These are phyloP conservation scores for Xylariales sp. DNA, from an alignment of 2,329 filamentous ascomycete genomes.

Conservation along the genomic window DNA sequence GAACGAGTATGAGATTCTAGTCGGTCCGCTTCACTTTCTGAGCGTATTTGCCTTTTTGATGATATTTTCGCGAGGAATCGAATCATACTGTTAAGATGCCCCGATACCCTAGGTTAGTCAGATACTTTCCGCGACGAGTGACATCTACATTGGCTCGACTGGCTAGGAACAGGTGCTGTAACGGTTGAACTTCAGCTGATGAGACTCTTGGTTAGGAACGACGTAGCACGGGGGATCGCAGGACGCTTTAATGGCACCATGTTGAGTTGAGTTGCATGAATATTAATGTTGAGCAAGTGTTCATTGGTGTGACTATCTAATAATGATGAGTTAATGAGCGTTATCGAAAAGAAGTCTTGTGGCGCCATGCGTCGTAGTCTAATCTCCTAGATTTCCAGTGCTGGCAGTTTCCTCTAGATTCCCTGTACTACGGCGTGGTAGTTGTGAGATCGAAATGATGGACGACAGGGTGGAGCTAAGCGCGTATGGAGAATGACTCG, in stretches of 20 bases:
- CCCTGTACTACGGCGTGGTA: constrained; percentile 9
- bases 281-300: constrained; percentile 10
- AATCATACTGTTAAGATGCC: neutral
- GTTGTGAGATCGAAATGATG: constrained; percentile 24
- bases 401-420: neutral
- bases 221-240: neutral
- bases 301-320: constrained; percentile 29
- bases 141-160: neutral
- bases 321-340: constrained; percentile 33
- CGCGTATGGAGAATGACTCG: constrained; percentile 8
- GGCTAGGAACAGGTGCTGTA: neutral
- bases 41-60: neutral
- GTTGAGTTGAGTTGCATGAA: constrained; percentile 8
- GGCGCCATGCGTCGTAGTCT: constrained; percentile 22
- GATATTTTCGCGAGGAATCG: neutral
- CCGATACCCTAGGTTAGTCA: neutral
- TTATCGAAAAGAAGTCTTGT: constrained; percentile 27
- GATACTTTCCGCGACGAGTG: neutral
- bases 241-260: constrained; percentile 28
- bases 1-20: neutral
- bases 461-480: constrained; percentile 23
- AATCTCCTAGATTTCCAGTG: constrained; percentile 17
- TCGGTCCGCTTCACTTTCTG: neutral
- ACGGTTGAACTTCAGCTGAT: neutral
- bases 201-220: constrained; percentile 8